These are phyloP conservation scores for Teunomyces panamensis DNA, from an alignment of 805 yeast genomes.

Conservation along the genomic window DNA sequence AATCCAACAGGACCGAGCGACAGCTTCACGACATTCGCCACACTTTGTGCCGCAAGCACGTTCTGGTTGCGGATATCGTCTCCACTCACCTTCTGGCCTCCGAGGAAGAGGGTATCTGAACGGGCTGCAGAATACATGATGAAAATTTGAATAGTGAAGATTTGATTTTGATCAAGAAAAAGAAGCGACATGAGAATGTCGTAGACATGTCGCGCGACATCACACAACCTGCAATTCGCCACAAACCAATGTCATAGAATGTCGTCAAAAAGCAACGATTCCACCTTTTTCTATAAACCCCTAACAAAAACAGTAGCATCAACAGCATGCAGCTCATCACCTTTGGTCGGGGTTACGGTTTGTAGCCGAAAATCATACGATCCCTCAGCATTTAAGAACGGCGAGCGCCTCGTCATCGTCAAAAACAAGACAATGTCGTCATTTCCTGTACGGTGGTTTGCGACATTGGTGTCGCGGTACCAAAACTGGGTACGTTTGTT, in stretches of 20 bases:
- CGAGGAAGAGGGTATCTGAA: constrained; percentile 89
- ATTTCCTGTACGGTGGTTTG: background rate
- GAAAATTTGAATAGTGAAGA: constrained; percentile 1
- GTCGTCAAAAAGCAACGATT: too few relatives aligned
- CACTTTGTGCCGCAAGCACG: constrained; percentile 87
- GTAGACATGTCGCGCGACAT: background rate
- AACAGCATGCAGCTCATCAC: too few relatives aligned
- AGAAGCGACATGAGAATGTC: background rate
- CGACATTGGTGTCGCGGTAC: background rate
- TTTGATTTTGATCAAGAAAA: background rate
- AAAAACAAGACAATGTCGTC: too few relatives aligned
- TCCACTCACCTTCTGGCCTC: constrained; percentile 94
- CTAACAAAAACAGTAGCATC: too few relatives aligned
- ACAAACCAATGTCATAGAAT: too few relatives aligned
- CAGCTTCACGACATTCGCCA: constrained; percentile 81
- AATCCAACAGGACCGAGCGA: constrained; percentile 98
- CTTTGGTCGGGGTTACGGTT: too few relatives aligned
- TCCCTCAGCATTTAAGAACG: too few relatives aligned
- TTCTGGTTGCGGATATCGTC: constrained; percentile 96
- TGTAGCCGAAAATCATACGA: too few relatives aligned
- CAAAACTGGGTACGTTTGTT: background rate
- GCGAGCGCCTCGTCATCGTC: too few relatives aligned
- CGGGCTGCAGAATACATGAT: constrained; percentile 74
- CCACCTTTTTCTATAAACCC: too few relatives aligned
- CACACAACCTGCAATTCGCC: background rate